Conservation (phyloP, 805 yeast species). For the Starmera quercuum region DNA sequence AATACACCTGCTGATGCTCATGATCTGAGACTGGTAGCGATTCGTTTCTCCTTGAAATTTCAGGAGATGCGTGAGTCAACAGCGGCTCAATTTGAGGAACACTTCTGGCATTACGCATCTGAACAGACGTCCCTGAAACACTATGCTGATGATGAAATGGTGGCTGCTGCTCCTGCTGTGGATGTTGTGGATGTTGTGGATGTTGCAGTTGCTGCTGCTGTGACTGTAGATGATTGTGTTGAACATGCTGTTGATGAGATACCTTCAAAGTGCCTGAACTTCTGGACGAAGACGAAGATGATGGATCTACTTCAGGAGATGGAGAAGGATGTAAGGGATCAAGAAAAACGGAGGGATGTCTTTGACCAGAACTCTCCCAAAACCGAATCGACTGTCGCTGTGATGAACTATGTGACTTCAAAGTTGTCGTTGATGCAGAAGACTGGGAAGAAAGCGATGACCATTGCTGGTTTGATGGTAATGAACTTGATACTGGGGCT, state of each 20-base stretch:
- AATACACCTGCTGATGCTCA: too few species aligned
- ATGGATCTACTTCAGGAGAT: not conserved
- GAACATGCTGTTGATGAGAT: too few species aligned
- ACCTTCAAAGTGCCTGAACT: conserved; percentile 2
- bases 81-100: too few species aligned
- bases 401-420: too few species aligned
- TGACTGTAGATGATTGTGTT: not conserved
- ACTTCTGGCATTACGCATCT: too few species aligned
- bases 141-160: too few species aligned
- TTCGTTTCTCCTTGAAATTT: too few species aligned
- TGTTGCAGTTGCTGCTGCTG: not conserved
- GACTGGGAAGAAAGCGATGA: not conserved
- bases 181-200: not conserved
- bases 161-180: not conserved
- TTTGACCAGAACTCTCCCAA: conserved; percentile 15
- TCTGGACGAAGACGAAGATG: conserved; percentile 4
- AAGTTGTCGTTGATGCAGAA: conserved; percentile 5
- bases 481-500: not conserved
- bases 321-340: conserved; percentile 17
- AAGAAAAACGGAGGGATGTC: conserved; percentile 20
- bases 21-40: too few species aligned
- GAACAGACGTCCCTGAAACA: too few species aligned
- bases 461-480: not conserved
- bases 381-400: conserved; percentile 18
- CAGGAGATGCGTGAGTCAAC: too few species aligned